phyloP scores from a whole-genome alignment of 192 early-diverging fungal genomes.

The Coemansia sp. region DNA sequence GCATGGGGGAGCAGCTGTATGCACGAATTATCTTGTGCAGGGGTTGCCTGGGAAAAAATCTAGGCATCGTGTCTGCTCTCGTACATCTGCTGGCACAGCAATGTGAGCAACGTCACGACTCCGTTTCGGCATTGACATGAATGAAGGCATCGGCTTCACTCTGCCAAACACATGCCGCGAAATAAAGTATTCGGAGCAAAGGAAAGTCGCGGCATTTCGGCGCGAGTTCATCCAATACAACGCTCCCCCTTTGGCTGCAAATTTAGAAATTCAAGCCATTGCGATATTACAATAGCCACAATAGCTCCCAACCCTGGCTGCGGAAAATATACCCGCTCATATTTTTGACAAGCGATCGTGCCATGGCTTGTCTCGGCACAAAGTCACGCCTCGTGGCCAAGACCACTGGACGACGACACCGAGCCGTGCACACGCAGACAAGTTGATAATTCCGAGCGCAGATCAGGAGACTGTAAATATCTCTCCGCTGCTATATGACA shows the following conservation, averaged over 20 bases:
- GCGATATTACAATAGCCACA: conserved; percentile 17
- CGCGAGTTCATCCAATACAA: not conserved
- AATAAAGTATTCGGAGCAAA: not conserved
- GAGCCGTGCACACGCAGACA: conserved; percentile 1
- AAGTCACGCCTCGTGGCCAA: not conserved
- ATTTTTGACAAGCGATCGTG: not conserved
- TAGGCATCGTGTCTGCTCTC: not conserved
- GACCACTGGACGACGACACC: not conserved
- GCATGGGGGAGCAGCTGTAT: conserved; percentile 5
- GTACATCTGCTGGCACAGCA: not conserved
- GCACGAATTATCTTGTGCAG: conserved; percentile 19
- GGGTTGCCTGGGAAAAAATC: conserved; percentile 13
- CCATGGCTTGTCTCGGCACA: conserved; percentile 4
- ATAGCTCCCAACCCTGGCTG: conserved; percentile 14
- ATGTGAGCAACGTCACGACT: conserved; percentile 3
- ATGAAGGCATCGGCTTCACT: not conserved
- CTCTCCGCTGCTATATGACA: not conserved
- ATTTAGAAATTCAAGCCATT: conserved; percentile 1
- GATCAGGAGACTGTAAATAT: conserved; percentile 1
- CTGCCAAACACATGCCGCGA: conserved; percentile 8
- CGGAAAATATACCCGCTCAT: conserved; percentile 10
- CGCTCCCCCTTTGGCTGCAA: not conserved
- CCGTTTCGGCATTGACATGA: conserved; percentile 5
- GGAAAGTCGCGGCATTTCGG: not conserved
- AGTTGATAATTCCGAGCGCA: conserved; percentile 14